phyloP scores from a whole-genome alignment of 2,329 filamentous ascomycete species.

The Cladosporium sp. region DNA sequence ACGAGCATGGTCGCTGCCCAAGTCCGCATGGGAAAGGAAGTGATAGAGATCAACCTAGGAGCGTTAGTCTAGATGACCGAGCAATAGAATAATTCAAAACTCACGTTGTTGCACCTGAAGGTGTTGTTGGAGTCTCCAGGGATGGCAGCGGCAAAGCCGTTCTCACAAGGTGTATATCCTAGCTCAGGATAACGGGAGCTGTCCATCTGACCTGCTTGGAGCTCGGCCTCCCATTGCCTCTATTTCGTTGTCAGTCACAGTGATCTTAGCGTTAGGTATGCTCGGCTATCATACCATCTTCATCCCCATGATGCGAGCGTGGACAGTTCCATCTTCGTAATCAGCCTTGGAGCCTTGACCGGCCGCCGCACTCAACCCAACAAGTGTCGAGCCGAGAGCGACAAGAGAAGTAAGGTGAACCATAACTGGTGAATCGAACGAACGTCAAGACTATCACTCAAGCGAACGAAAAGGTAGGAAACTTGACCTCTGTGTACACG shows the following conservation, averaged over 20 bases:
- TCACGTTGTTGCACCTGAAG: constrained; percentile 22
- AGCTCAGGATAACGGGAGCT: constrained; percentile 36
- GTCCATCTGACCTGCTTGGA: constrained; percentile 33
- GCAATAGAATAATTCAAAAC: no score
- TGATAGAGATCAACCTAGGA: constrained; percentile 51
- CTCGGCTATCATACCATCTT: constrained; percentile 19
- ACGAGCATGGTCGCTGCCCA: constrained; percentile 45
- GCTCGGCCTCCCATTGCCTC: constrained; percentile 33
- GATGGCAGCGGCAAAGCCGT: constrained; percentile 43
- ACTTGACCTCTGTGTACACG: no score
- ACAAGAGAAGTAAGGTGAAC: constrained; percentile 6
- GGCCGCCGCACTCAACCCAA: constrained; percentile 13
- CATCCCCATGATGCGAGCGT: constrained; percentile 21
- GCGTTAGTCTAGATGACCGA: not conserved
- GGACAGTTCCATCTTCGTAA: constrained; percentile 20
- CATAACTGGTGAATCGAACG: constrained; percentile 8
- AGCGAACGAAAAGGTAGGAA: no score
- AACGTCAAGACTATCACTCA: not conserved
- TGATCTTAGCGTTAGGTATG: not conserved
- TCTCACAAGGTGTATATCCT: constrained; percentile 38
- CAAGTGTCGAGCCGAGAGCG: constrained; percentile 16
- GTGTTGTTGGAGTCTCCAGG: constrained; percentile 46
- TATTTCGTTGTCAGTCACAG: not conserved
- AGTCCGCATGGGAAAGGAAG: constrained; percentile 51
- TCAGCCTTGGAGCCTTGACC: constrained; percentile 16